Evolutionary conservation across 495 filamentous ascomycete genomes (phyloP).

Genomic region (Alectoria sarmentosa): DNA sequence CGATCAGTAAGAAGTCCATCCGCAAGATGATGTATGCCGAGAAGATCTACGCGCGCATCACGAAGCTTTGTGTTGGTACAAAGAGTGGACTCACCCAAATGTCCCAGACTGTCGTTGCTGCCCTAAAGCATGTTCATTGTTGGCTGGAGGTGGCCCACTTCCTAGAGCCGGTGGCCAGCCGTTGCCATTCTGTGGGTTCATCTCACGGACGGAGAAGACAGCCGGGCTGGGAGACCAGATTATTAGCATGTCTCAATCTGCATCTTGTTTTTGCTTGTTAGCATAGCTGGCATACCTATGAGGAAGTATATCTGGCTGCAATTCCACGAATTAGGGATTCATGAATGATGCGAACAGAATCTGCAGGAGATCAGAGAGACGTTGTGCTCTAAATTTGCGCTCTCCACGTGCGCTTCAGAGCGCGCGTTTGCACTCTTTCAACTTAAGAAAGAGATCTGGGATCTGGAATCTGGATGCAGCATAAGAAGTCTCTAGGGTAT

Average conservation of each 20-base stretch:
- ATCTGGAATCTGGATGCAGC: background rate
- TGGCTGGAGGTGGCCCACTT: constrained; percentile 18
- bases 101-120: constrained; percentile 28
- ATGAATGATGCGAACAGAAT: background rate
- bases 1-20: background rate
- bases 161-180: constrained; percentile 26
- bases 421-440: background rate
- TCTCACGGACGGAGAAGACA: constrained; percentile 8
- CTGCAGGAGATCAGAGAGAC: background rate
- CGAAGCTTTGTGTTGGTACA: no score
- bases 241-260: background rate
- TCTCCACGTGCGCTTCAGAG: constrained; percentile 3
- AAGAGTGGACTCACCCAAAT: constrained; percentile 26
- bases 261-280: background rate
- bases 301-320: background rate
- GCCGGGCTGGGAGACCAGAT: background rate
- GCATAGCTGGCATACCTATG: background rate
- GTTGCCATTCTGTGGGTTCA: constrained; percentile 27
- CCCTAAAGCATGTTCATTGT: constrained; percentile 20
- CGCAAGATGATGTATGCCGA: background rate
- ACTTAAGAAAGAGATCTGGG: background rate
- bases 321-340: background rate
- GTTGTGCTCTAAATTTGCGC: constrained; percentile 5
- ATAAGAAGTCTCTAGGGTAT: background rate
- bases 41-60: background rate